Percentiles rank a stretch among this genome's conserved stretches.
Conservation (phyloP, 768 basidiomycete genomes). For the Xerocomellus chrysenteron region DNA sequence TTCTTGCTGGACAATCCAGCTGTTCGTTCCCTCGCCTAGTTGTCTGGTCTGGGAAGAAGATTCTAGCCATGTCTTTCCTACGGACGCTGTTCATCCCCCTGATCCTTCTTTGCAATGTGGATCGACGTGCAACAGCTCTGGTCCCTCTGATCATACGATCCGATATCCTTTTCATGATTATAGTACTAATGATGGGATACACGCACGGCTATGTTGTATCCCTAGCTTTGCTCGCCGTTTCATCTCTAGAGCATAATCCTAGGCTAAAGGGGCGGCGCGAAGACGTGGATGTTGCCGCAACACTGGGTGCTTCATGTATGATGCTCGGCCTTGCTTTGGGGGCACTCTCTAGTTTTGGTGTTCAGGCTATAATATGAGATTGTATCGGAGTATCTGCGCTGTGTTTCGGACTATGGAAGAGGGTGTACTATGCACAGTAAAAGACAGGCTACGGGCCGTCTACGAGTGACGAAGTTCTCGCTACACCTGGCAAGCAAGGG, state of each 20-base stretch:
- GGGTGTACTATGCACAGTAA: no score
- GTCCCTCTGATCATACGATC: constrained; percentile 59
- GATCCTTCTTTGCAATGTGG: constrained; percentile 87
- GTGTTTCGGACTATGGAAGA: no score
- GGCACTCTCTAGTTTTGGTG: constrained; percentile 79
- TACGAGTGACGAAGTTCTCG: no score
- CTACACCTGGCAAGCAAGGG: no score
- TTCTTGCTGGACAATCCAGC: constrained; percentile 67
- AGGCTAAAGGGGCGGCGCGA: constrained; percentile 63
- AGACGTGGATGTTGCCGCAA: constrained; percentile 85
- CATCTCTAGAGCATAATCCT: constrained; percentile 79
- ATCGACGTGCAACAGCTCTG: constrained; percentile 39
- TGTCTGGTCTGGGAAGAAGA: constrained; percentile 65
- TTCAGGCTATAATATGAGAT: constrained; percentile 60
- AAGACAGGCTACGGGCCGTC: no score
- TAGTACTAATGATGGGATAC: constrained; percentile 71
- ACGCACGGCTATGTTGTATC: constrained; percentile 82
- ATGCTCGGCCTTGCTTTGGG: constrained; percentile 75
- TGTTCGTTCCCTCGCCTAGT: constrained; percentile 65
- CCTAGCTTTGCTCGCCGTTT: constrained; percentile 77
- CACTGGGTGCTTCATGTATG: constrained; percentile 74
- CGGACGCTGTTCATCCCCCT: constrained; percentile 84
- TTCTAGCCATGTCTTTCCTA: constrained; percentile 61
- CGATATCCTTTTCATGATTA: constrained; percentile 70
- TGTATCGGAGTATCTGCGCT: no score